Percentiles rank a stretch among this genome's conserved stretches.
Conservation (phyloP, 2,329 filamentous ascomycete genomes). For the Pyricularia grisea region DNA sequence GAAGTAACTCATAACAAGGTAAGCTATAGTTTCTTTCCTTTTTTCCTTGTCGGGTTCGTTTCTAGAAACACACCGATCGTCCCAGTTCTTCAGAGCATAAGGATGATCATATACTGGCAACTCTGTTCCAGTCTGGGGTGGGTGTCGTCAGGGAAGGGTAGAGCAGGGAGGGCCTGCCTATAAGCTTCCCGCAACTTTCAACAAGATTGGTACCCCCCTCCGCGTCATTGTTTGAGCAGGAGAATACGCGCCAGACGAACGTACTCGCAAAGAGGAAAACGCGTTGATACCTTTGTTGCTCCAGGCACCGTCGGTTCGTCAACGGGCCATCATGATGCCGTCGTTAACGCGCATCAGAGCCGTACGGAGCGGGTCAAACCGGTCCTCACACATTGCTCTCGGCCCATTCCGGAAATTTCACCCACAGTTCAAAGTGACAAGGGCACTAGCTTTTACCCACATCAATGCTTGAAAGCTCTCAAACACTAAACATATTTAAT, state of each 20-base stretch:
- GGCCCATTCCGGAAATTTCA: neutral
- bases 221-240: too few relatives aligned
- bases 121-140: neutral
- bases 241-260: too few relatives aligned
- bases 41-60: neutral
- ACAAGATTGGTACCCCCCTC: too few relatives aligned
- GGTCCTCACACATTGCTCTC: neutral
- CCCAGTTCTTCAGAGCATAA: neutral
- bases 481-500: neutral
- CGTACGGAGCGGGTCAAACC: neutral
- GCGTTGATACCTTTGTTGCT: neutral
- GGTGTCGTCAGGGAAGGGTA: neutral
- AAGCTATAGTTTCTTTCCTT: neutral
- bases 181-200: neutral
- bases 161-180: neutral
- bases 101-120: neutral
- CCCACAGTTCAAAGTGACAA: neutral
- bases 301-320: neutral
- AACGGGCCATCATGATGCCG: neutral
- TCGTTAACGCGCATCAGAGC: neutral
- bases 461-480: neutral
- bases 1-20: neutral
- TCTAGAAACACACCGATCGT: neutral
- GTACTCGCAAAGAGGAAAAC: too few relatives aligned
- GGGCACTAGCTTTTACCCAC: neutral